Conservation (phyloP, 768 basidiomycete species). For the Leccinum subgranulosum region DNA sequence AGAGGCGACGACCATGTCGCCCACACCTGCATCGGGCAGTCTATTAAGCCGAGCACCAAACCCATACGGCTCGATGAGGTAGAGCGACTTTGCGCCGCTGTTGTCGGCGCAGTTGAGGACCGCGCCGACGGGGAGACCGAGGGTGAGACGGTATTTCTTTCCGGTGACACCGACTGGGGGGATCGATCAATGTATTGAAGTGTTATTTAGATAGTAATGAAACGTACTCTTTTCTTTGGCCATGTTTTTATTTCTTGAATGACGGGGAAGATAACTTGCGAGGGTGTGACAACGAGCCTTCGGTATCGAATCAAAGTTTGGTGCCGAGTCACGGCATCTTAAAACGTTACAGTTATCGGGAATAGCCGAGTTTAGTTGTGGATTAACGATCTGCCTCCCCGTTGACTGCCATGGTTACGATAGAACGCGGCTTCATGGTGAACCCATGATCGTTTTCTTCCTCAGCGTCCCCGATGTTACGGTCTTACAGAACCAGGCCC, state of each 20-base stretch:
- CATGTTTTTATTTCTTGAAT: constrained; percentile 11
- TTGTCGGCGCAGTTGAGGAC: constrained; percentile 99
- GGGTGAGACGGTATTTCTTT: constrained; percentile 94
- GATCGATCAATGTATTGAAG: background rate
- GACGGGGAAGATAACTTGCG: constrained; percentile 2
- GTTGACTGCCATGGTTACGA: background rate
- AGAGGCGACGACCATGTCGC: constrained; percentile 93
- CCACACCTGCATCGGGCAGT: constrained; percentile 92
- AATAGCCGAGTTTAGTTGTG: background rate
- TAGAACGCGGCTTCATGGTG: background rate
- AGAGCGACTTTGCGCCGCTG: constrained; percentile 96
- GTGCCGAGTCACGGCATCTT: constrained; percentile 18
- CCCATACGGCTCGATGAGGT: constrained; percentile 91
- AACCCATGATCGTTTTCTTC: background rate
- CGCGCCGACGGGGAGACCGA: constrained; percentile 91
- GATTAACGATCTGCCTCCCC: no score
- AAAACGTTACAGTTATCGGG: constrained; percentile 18
- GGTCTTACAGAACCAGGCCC: background rate
- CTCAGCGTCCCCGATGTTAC: background rate
- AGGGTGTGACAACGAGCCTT: background rate
- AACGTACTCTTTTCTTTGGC: constrained; percentile 24
- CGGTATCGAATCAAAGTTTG: constrained; percentile 17
- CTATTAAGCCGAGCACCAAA: constrained; percentile 97
- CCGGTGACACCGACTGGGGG: constrained; percentile 62
- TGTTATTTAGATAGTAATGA: background rate